phyloP scores from a whole-genome alignment of 768 basidiomycete genomes.

The Sarcodon sp. region DNA sequence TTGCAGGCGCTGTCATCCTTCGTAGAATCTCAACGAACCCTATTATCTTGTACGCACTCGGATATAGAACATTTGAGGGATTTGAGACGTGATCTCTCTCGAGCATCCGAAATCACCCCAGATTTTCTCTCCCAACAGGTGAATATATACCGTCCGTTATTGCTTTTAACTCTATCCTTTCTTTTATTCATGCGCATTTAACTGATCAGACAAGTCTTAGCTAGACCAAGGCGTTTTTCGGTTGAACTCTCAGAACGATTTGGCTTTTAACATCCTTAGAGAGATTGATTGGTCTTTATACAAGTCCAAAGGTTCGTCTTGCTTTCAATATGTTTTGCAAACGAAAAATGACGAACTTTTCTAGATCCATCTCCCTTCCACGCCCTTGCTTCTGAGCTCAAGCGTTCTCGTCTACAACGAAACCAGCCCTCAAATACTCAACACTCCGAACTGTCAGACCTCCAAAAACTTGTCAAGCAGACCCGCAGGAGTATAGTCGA shows the following conservation, averaged over 20 bases:
- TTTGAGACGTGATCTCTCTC: constrained; percentile 26
- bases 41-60: constrained; percentile 46
- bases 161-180: not conserved
- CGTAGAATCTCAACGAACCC: constrained; percentile 43
- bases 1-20: constrained; percentile 56
- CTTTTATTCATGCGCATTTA: constrained; percentile 13
- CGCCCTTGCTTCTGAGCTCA: constrained; percentile 26
- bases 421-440: constrained; percentile 26
- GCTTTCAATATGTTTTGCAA: not conserved
- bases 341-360: not conserved
- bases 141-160: not conserved
- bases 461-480: constrained; percentile 44
- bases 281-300: constrained; percentile 55
- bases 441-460: constrained; percentile 32
- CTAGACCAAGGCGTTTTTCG: constrained; percentile 20
- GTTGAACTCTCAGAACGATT: constrained; percentile 32
- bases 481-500: constrained; percentile 37
- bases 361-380: constrained; percentile 45
- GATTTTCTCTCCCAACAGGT: constrained; percentile 21
- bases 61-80: constrained; percentile 46
- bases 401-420: constrained; percentile 22
- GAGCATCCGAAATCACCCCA: constrained; percentile 20
- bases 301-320: constrained; percentile 36
- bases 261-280: constrained; percentile 29
- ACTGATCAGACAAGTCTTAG: constrained; percentile 6